Base-by-base conservation (phyloP, 2,329 filamentous ascomycete genomes). In the Meredithiella fracta region DNA sequence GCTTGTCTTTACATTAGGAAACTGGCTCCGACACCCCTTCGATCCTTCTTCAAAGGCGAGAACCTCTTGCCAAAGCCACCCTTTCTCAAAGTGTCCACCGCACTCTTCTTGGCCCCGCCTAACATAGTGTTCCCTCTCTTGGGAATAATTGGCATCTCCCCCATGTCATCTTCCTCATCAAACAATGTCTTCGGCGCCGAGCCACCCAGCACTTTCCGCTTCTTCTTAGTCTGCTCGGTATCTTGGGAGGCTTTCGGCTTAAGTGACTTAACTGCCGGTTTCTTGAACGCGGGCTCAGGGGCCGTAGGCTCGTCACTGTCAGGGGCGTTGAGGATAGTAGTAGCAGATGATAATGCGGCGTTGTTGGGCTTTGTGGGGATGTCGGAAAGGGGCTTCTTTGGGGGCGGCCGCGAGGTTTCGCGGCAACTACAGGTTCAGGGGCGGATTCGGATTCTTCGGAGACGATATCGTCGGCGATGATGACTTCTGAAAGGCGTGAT, bases 21-120 rank as follows among this genome's bases (percentile, higher is more conserved):
- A 63, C 79, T 83, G 55, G 79, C 79, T 59, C 73, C 72, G 2
- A 78, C 73, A 31, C 79, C 79, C 59, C 80, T 78, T 58, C 77
- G 75, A 53, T 87, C 80, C 64, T 77, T 77, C 69, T 89, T 89
- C 58, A 89, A 68, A 6, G 85, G 85, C 17, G 84, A 88, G 65
- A 89, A 88, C 3, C 72, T 64, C 17, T 69, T 69, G 11, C 72
- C 71, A 11, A 73, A 72, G 60, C 65, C n/a, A 65, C 65, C 31
- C 67, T 66, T 40, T 63, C 68, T 49, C 74, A 65, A 1, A 67
- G 68, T 25, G 67, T 47, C 57, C 31, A 57, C 52, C 3, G 53
- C 59, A 14, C 55, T 55, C 34, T 58, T 57, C 54, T 31, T 38
- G 23, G 22, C 52, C 37, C 26, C 26, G 7, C 53, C 22, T 42